These are phyloP conservation scores for Candolleomyces aberdarensis DNA, from an alignment of 768 basidiomycete species.

Conservation along the genomic window DNA sequence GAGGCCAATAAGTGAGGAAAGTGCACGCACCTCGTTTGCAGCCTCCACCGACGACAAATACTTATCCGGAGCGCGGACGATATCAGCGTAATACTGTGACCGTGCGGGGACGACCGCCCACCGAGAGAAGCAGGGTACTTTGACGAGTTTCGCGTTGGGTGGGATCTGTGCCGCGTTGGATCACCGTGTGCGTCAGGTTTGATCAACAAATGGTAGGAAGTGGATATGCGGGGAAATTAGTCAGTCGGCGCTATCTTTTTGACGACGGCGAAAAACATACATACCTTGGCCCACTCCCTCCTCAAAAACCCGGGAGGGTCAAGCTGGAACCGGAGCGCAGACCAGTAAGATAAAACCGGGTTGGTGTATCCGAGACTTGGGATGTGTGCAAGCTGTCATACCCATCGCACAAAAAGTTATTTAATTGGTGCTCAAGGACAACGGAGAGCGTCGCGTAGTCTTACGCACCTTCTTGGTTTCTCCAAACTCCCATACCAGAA, in stretches of 20 bases:
- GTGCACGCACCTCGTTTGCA: background rate
- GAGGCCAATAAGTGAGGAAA: background rate
- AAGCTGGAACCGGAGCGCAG: background rate
- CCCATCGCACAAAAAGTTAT: no score
- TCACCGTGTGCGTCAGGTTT: background rate
- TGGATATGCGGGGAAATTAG: background rate
- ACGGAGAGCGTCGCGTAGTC: no score
- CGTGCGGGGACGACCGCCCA: background rate
- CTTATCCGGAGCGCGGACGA: background rate
- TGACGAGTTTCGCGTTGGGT: background rate
- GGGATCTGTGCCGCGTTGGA: background rate
- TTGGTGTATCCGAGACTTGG: background rate
- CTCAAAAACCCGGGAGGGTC: background rate
- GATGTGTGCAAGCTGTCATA: background rate
- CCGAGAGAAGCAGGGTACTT: background rate
- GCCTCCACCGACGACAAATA: background rate
- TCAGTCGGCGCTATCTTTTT: no score
- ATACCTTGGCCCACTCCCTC: background rate
- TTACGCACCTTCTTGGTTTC: background rate
- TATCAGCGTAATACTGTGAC: background rate
- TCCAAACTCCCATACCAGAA: background rate
- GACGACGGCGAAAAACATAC: background rate
- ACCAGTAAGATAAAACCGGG: background rate
- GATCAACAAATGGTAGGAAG: background rate
- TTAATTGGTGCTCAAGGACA: no score